phyloP scores from a whole-genome alignment of 2,329 filamentous ascomycete genomes.

The Phaeophleospora eucalypticola region DNA sequence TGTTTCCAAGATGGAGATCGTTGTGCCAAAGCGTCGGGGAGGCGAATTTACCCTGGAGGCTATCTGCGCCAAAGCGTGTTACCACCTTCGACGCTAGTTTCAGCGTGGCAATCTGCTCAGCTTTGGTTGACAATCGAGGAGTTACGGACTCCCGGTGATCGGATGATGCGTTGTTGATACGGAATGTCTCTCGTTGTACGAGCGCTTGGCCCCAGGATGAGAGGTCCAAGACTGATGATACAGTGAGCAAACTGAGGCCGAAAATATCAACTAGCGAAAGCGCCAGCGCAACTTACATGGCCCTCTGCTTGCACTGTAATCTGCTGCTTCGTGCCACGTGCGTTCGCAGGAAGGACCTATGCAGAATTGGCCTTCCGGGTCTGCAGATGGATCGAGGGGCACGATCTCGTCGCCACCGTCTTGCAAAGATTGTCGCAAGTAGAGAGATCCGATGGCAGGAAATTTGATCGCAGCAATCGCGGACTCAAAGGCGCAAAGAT shows the following conservation, averaged over 20 bases:
- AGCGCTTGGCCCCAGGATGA: constrained; percentile 3
- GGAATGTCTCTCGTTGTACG: constrained; percentile 1
- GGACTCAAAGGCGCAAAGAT: constrained; percentile 5
- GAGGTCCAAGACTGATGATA: neutral
- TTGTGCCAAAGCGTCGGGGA: constrained; percentile 7
- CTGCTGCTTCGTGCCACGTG: neutral
- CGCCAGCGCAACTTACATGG: neutral
- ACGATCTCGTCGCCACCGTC: neutral
- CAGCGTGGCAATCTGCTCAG: neutral
- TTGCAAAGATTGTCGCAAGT: neutral
- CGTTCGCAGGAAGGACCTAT: neutral
- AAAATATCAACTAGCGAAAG: neutral
- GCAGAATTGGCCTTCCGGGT: neutral
- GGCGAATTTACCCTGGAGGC: constrained; percentile 4
- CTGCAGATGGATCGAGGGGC: neutral
- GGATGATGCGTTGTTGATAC: neutral
- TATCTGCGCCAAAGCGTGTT: constrained; percentile 2
- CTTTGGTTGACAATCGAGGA: neutral
- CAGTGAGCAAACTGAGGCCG: neutral
- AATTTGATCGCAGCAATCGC: constrained; percentile 6
- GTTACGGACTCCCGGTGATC: neutral
- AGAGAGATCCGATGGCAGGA: neutral
- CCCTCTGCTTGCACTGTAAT: neutral
- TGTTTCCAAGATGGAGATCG: constrained; percentile 9
- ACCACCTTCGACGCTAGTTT: neutral